A percentile compares a stretch with the other conserved stretches of the same genome.
Conservation (phyloP, 768 basidiomycete species). For the Hygrophorus russula region DNA sequence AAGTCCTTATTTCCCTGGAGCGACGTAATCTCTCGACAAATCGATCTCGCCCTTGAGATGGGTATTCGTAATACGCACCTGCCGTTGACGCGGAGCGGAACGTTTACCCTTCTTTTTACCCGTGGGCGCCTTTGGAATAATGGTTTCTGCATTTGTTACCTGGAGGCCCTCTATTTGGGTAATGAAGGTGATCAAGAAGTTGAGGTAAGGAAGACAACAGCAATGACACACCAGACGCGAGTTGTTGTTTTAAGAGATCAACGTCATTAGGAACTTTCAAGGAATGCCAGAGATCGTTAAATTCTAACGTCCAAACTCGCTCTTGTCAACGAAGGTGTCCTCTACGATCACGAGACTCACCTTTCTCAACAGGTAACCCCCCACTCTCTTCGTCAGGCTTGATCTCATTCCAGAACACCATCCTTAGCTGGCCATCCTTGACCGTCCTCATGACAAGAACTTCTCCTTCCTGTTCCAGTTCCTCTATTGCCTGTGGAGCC, state of each 20-base stretch:
- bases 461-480: slow-evolving; percentile 82
- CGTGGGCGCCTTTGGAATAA: slow-evolving; percentile 37
- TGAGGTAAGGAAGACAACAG: slow-evolving; percentile 3
- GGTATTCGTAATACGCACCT: slow-evolving; percentile 78
- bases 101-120: slow-evolving; percentile 81
- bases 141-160: slow-evolving; percentile 57
- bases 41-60: slow-evolving; percentile 85
- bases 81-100: slow-evolving; percentile 59
- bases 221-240: slow-evolving; percentile 49
- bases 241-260: slow-evolving; percentile 57
- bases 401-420: slow-evolving; percentile 89
- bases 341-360: slow-evolving; percentile 24
- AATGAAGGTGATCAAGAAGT: background rate
- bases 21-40: slow-evolving; percentile 59
- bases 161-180: slow-evolving; percentile 59
- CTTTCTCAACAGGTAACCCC: slow-evolving; percentile 69
- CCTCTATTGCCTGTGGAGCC: slow-evolving; percentile 72
- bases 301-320: slow-evolving; percentile 41
- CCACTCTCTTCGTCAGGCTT: slow-evolving; percentile 65
- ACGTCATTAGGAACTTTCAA: slow-evolving; percentile 80
- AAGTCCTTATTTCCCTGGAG: slow-evolving; percentile 21
- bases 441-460: slow-evolving; percentile 78
- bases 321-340: background rate
- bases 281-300: slow-evolving; percentile 77
- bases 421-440: slow-evolving; percentile 73